These are phyloP conservation scores for Spathaspora boniae DNA, from an alignment of 805 yeast species.

Conservation along the genomic window DNA sequence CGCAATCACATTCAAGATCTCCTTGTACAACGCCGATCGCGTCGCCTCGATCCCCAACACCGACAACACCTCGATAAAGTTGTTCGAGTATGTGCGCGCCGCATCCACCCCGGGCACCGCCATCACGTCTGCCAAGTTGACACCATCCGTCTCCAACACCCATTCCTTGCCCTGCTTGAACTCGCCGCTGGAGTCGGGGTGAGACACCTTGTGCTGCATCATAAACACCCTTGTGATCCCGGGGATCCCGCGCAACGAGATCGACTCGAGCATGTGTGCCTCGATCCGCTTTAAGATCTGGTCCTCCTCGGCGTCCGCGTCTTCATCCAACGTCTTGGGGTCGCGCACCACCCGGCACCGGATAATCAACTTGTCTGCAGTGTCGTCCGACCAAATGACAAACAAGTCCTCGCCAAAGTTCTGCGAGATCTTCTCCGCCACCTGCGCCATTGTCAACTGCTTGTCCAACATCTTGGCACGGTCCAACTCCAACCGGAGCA, in stretches of 20 bases:
- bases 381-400: constrained; percentile 99
- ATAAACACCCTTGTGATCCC: constrained; percentile 87
- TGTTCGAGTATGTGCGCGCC: constrained; percentile 86
- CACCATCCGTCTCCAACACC: constrained; percentile 99
- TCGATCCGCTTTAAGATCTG: constrained; percentile 93
- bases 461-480: constrained; percentile 99
- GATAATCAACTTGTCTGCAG: constrained; percentile 91
- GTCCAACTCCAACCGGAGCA: constrained; percentile 91
- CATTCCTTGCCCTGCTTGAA: constrained; percentile 88
- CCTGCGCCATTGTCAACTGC: constrained; percentile 96
- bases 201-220: constrained; percentile 77
- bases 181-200: constrained; percentile 81
- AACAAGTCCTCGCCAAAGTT: constrained; percentile 93
- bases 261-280: constrained; percentile 92
- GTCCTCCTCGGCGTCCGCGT: constrained; percentile 94
- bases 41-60: constrained; percentile 99
- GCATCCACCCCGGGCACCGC: constrained; percentile 93
- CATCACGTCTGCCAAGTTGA: constrained; percentile 91
- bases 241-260: constrained; percentile 92
- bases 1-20: constrained; percentile 94
- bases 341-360: constrained; percentile 99
- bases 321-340: constrained; percentile 89
- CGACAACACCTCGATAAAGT: constrained; percentile 90
- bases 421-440: constrained; percentile 90
- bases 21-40: constrained; percentile 88